A percentile compares a stretch with the other conserved stretches of the same genome.
Evolutionary conservation across 2,329 filamentous ascomycete species (phyloP).

Genomic region (Fusarium concolor): DNA sequence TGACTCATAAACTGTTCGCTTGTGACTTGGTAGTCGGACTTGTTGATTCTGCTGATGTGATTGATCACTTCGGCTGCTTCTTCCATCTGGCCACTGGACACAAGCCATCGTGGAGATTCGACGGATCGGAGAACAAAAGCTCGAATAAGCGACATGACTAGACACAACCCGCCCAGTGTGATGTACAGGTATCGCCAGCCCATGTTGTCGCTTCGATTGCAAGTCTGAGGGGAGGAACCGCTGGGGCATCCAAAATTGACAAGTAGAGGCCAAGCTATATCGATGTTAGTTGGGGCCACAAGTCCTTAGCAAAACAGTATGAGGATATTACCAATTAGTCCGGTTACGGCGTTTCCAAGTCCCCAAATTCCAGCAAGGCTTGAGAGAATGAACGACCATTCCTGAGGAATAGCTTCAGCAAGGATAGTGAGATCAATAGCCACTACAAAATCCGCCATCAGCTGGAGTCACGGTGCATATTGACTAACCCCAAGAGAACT

Average conservation of each 20-base stretch:
- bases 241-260: conserved; percentile 1
- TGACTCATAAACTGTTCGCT: no score
- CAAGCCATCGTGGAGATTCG: background rate
- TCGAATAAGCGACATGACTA: background rate
- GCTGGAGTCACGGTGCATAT: no score
- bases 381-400: background rate
- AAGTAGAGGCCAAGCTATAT: background rate
- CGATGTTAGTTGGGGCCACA: no score
- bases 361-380: background rate
- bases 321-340: background rate
- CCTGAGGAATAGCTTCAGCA: background rate
- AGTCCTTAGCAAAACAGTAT: no score
- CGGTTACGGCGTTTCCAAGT: background rate
- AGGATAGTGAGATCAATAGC: background rate
- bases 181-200: background rate
- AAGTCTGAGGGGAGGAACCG: background rate
- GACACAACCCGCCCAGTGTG: background rate
- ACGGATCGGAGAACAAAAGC: background rate
- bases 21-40: no score
- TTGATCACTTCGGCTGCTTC: background rate
- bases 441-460: no score
- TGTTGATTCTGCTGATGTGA: background rate
- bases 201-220: background rate
- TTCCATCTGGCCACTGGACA: background rate
- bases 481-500: no score